These are phyloP conservation scores for Phycomyces blakesleeanus DNA, from an alignment of 192 early-diverging fungal species.

Conservation along the genomic window DNA sequence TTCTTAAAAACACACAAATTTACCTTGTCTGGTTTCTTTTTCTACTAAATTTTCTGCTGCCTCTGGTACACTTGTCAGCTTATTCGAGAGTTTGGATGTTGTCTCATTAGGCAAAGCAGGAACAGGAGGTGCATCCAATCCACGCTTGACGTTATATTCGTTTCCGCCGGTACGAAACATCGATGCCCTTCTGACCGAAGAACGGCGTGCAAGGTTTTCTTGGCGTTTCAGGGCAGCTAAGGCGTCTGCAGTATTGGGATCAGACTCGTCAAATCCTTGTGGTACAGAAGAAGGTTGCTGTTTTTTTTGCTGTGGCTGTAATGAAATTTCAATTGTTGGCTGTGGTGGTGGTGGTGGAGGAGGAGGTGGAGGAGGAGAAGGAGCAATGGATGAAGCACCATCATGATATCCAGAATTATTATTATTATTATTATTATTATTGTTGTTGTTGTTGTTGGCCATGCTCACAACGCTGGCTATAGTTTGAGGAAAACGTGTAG, in stretches of 20 bases:
- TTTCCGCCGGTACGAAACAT: conserved; percentile 11
- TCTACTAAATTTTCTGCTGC: neutral
- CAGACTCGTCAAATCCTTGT: conserved; percentile 31
- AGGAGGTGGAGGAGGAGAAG: neutral
- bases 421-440: neutral
- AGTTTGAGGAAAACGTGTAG: neutral
- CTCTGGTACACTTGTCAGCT: conserved; percentile 5
- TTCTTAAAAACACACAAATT: neutral
- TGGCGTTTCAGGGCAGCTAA: conserved; percentile 34
- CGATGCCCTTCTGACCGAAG: conserved; percentile 34
- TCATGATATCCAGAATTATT: too few relatives aligned
- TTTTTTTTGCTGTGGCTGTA: neutral
- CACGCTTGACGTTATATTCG: neutral
- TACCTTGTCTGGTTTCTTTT: conserved; percentile 1
- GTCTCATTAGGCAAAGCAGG: conserved; percentile 7
- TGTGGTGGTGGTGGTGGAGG: neutral
- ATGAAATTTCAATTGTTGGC: neutral
- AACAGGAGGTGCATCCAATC: conserved; percentile 14
- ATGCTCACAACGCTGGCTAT: neutral
- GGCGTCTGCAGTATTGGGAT: conserved; percentile 35
- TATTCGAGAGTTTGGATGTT: neutral
- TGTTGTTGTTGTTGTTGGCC: neutral
- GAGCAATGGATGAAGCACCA: neutral
- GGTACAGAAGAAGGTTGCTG: neutral
- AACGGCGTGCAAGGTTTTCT: conserved; percentile 34